Evolutionary conservation across 2,329 filamentous ascomycete species (phyloP).

Genomic region (Calonectria crousiana): DNA sequence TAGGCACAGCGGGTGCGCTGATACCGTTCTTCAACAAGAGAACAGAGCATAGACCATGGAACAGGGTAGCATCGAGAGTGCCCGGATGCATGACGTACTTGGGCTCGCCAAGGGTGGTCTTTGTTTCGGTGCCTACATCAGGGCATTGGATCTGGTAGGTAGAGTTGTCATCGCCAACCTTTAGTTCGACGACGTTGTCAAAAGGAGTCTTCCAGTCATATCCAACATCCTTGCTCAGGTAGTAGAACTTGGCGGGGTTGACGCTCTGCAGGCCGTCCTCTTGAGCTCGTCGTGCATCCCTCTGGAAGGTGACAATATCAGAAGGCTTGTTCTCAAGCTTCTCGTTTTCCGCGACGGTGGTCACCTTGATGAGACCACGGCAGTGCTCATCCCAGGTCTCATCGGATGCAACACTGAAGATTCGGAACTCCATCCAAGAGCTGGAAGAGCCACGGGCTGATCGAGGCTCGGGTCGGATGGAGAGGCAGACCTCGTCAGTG

Average conservation of each 20-base stretch:
- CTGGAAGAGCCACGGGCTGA: conserved; percentile 23
- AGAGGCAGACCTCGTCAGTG: conserved; percentile 15
- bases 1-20: conserved; percentile 16
- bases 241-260: conserved; percentile 15
- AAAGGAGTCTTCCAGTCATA: conserved; percentile 17
- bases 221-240: conserved; percentile 16
- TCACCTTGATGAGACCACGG: conserved; percentile 22
- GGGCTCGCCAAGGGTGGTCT: conserved; percentile 7
- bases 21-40: conserved; percentile 8
- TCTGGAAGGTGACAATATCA: background rate
- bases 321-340: conserved; percentile 6
- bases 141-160: conserved; percentile 11
- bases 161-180: conserved; percentile 8
- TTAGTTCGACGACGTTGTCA: conserved; percentile 16
- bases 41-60: conserved; percentile 19
- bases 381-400: conserved; percentile 25
- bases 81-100: conserved; percentile 12
- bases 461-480: conserved; percentile 24
- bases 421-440: conserved; percentile 28
- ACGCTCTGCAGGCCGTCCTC: conserved; percentile 7
- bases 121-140: conserved; percentile 5
- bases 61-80: conserved; percentile 11
- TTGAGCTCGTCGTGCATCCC: background rate
- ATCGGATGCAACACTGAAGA: conserved; percentile 17
- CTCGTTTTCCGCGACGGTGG: background rate